Percentiles rank a stretch among this genome's conserved stretches.
Conservation (phyloP, 768 basidiomycete species). For the Coprinopsis sp. region DNA sequence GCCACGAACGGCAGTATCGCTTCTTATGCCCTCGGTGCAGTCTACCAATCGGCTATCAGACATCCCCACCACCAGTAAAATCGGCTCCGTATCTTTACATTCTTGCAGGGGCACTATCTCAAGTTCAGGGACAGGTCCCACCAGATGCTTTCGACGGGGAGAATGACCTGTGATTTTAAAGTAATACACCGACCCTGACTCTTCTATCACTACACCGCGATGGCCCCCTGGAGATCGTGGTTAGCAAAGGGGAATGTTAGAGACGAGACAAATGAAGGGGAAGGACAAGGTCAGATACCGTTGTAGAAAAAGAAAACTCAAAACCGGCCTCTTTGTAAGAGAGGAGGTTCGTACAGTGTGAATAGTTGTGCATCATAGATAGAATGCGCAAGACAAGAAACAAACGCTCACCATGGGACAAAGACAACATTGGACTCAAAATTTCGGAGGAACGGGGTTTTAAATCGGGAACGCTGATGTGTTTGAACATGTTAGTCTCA, state of each 20-base stretch:
- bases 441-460: no score
- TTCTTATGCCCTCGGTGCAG: slow-evolving; percentile 68
- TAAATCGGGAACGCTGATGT: no score
- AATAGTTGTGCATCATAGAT: slow-evolving; percentile 57
- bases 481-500: no score
- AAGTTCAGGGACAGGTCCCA: slow-evolving; percentile 83
- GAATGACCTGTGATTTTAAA: slow-evolving; percentile 26
- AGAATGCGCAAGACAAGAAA: slow-evolving; percentile 12
- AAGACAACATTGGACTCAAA: neutral
- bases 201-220: neutral
- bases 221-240: neutral
- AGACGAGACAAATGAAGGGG: neutral
- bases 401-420: slow-evolving; percentile 19
- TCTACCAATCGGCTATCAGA: slow-evolving; percentile 72
- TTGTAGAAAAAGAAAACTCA: slow-evolving; percentile 67
- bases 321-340: slow-evolving; percentile 33
- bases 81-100: slow-evolving; percentile 78
- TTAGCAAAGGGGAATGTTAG: no score
- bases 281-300: slow-evolving; percentile 62
- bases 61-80: slow-evolving; percentile 70
- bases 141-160: slow-evolving; percentile 73
- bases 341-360: slow-evolving; percentile 69
- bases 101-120: slow-evolving; percentile 77
- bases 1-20: slow-evolving; percentile 73
- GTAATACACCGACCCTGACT: no score